Evolutionary conservation across 202 grass and related monocot species (phyloP).

Genomic region (Eragrostis tef): DNA sequence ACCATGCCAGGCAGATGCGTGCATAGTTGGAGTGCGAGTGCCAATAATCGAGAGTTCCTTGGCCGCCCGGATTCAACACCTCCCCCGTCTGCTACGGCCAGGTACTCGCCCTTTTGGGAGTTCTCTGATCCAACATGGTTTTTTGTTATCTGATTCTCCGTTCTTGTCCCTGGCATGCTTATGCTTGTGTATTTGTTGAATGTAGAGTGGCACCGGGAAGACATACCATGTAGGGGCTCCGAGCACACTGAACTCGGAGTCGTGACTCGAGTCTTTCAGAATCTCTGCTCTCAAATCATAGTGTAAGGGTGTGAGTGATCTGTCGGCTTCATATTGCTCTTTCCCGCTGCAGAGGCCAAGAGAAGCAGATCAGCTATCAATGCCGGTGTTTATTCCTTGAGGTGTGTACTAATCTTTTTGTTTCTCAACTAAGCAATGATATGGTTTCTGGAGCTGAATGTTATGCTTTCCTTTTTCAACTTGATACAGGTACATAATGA

Average conservation of each 20-base stretch:
- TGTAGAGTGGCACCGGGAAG: conserved; percentile 89
- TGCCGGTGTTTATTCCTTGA: conserved; percentile 63
- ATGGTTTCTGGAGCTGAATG: conserved; percentile 25
- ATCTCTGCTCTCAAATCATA: conserved; percentile 76
- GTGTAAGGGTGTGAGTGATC: conserved; percentile 38
- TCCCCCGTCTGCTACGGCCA: conserved; percentile 86
- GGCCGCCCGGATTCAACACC: conserved; percentile 82
- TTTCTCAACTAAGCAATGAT: conserved; percentile 14
- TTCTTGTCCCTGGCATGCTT: conserved; percentile 2
- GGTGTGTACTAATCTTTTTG: conserved; percentile 46
- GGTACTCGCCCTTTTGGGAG: conserved; percentile 47
- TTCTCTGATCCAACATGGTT: not conserved
- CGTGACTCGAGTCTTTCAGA: conserved; percentile 79
- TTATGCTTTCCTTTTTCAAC: conserved; percentile 24
- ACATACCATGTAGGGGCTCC: conserved; percentile 87
- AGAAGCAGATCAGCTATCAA: conserved; percentile 81
- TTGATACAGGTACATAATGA: conserved; percentile 78
- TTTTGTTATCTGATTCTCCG: not conserved
- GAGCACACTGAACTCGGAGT: conserved; percentile 57
- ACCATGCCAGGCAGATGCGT: conserved; percentile 70
- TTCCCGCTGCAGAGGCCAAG: conserved; percentile 61
- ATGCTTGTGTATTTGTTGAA: conserved; percentile 32
- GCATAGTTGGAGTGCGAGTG: conserved; percentile 59
- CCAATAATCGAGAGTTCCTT: conserved; percentile 74
- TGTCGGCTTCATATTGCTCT: conserved; percentile 17